Evolutionary conservation across 192 early-diverging fungal genomes (phyloP), one percentile per base, ranked within the genome.

Genomic region (Paraglomus brasilianum): DNA sequence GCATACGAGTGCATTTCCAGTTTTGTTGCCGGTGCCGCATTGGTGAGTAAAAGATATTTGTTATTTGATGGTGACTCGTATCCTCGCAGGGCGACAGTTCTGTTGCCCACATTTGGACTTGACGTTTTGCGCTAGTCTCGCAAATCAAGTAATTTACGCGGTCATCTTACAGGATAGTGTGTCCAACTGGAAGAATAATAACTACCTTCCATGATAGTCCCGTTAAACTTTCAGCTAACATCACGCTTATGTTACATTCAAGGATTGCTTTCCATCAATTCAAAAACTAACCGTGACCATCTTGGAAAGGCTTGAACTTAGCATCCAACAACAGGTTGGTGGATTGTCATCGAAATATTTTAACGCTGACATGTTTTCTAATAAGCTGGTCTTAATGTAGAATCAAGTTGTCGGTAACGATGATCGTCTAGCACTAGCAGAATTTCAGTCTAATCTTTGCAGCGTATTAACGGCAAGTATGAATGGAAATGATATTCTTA

Each of bases 1-100:
- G 92, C 92, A 6, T 98, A 97, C 77, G 96, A 97, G 76, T 93
- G 95, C 30, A 91, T 98, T 67, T 90, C 93, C 5, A 86, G 89
- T 19, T 78, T 97, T 24, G 87, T 93, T 40, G 84, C 77, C 66
- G 78, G 82, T 38, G 86, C 88, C 38, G 83, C 93, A 49, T 80
- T 71, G 45, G 81, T 81, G 53, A 70, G 30, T 67, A 30, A 30
- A 30, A 30, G 30, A 30, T 30, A 30, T 30, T n/a, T 30, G 30
- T 30, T 30, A 30, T 30, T 30, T 30, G 30, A 30, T 30, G 30
- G 30, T 30, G 1, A 30, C 30, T 30, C 30, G 30, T 30, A 30
- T 30, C 3, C 30, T 30, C 30, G 30, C 30, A 3, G 30, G 30
- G 30, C 30, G 30, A n/a, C n/a, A 30, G 30, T 30, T 30, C 30